Percentiles rank a stretch among this genome's conserved stretches.
Conservation (phyloP, 495 filamentous ascomycete genomes). For the Staphylotrichum tortipilum region DNA sequence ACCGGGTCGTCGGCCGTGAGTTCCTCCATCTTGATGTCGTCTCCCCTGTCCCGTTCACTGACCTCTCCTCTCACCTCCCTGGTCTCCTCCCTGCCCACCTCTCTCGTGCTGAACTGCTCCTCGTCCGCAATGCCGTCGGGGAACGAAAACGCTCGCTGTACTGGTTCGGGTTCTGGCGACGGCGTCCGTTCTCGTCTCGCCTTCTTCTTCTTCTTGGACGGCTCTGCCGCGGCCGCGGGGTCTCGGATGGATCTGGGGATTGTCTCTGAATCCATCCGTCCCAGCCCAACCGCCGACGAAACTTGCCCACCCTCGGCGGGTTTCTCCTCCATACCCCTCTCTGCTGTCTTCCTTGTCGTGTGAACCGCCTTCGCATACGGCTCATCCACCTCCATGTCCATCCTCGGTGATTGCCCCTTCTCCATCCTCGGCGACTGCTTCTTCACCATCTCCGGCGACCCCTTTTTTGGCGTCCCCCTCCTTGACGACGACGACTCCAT, state of each 20-base stretch:
- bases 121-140: conserved; percentile 32
- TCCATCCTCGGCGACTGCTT: not conserved
- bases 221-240: not conserved
- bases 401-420: not conserved
- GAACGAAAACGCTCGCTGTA: conserved; percentile 27
- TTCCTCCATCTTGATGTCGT: not conserved
- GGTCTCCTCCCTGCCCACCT: no score
- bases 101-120: conserved; percentile 23
- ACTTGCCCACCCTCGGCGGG: not conserved
- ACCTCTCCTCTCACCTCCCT: no score
- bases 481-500: no score
- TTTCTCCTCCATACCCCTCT: not conserved
- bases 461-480: not conserved
- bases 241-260: conserved; percentile 23
- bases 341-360: not conserved
- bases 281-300: conserved; percentile 7
- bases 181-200: conserved; percentile 12
- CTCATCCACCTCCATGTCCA: not conserved
- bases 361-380: no score
- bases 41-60: no score
- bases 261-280: conserved; percentile 29
- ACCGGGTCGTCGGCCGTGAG: conserved; percentile 1
- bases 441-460: not conserved
- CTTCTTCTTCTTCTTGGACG: conserved; percentile 4
- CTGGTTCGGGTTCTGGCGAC: conserved; percentile 20